phyloP scores from a whole-genome alignment of 495 filamentous ascomycete species.

The Usnea hakonensis region DNA sequence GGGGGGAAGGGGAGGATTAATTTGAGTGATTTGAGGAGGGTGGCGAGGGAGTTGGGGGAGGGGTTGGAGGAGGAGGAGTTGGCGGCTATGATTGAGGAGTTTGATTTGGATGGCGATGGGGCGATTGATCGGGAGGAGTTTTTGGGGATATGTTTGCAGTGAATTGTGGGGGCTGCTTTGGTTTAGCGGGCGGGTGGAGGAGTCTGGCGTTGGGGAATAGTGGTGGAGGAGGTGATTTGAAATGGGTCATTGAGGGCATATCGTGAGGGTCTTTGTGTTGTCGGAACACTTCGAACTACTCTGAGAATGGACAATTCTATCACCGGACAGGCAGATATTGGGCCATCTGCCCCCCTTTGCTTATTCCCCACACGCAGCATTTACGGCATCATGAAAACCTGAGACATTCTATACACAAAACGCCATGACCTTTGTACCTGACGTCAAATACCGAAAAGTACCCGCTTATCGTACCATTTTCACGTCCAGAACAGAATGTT shows the following conservation, averaged over 20 bases:
- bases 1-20: conserved; percentile 76
- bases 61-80: conserved; percentile 87
- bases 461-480: no score
- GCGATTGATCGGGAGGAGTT: conserved; percentile 88
- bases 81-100: conserved; percentile 95
- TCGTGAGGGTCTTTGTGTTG: background rate
- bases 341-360: background rate
- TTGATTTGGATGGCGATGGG: conserved; percentile 88
- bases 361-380: no score
- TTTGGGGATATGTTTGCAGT: conserved; percentile 65
- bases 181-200: background rate
- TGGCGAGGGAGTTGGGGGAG: conserved; percentile 87
- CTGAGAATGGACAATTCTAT: background rate
- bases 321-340: background rate
- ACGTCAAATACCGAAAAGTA: no score
- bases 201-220: background rate
- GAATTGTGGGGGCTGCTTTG: background rate
- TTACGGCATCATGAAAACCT: background rate
- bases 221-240: background rate
- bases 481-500: background rate
- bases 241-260: background rate
- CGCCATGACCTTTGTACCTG: background rate
- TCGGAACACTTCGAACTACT: background rate
- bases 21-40: conserved; percentile 73
- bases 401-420: background rate